These are phyloP conservation scores for Venturia carpophila DNA, from an alignment of 2,329 filamentous ascomycete species.

Conservation along the genomic window DNA sequence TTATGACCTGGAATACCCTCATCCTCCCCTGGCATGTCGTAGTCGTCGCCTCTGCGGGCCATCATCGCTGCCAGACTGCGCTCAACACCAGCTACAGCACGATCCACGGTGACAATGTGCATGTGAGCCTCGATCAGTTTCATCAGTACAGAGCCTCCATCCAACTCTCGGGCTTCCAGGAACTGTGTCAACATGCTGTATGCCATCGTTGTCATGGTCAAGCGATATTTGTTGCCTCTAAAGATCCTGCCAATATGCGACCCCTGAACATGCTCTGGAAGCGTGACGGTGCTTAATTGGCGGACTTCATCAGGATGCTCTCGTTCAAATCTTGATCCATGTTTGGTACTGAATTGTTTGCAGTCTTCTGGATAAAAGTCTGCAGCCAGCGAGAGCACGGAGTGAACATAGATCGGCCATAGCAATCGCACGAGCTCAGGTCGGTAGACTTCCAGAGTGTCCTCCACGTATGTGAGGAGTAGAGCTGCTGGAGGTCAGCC, in stretches of 20 bases:
- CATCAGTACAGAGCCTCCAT: conserved; percentile 70
- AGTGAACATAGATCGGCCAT: conserved; percentile 94
- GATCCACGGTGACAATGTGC: conserved; percentile 52
- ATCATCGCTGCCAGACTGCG: conserved; percentile 54
- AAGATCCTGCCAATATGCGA: conserved; percentile 77
- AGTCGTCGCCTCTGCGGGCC: conserved; percentile 46
- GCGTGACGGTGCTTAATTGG: conserved; percentile 61
- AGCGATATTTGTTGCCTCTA: conserved; percentile 75
- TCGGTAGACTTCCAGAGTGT: conserved; percentile 91
- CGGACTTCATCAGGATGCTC: conserved; percentile 76
- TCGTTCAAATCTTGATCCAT: conserved; percentile 62
- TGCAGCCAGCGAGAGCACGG: conserved; percentile 70
- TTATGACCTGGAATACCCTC: conserved; percentile 63
- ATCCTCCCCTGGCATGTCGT: conserved; percentile 55
- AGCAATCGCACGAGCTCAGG: conserved; percentile 80
- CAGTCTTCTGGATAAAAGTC: conserved; percentile 65
- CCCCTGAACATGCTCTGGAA: conserved; percentile 69
- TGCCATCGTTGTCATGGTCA: conserved; percentile 80
- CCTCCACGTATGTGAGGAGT: conserved; percentile 77
- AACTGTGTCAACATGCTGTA: conserved; percentile 80
- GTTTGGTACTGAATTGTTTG: conserved; percentile 62
- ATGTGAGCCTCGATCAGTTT: conserved; percentile 59
- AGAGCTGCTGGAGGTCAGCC: conserved; percentile 38
- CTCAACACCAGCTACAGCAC: conserved; percentile 46
- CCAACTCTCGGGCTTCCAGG: conserved; percentile 75